Evolutionary conservation across 2,329 filamentous ascomycete genomes (phyloP), one percentile per base, ranked within the genome.

Genomic region (Albifimbria verrucaria): DNA sequence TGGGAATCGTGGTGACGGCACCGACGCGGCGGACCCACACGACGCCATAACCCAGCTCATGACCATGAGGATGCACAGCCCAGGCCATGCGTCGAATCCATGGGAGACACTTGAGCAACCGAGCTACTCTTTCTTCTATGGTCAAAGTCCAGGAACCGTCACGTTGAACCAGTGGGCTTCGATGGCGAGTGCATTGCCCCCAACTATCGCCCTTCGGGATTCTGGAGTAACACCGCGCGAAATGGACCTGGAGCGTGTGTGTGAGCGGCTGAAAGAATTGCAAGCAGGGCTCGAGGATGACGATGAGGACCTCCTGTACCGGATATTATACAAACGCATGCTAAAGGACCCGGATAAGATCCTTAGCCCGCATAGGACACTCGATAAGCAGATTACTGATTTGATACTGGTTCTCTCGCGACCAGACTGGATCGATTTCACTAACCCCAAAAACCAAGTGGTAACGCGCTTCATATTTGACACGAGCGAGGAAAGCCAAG

Each of bases 81-180:
- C 67, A 0, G 72, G 71, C 4, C 62, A 70, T 17, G 72, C 80
- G 44, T 64, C 66, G 3, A 66, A 74, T 54, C 86, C 85, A 2
- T 90, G 85, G 88, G 81, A 87, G 56, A 86, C 87, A 1, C 74
- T 91, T 23, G 88, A 92, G 64, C 87, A 90, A 62, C 88, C 88
- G 4, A 89, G 86, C 65, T 84, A 85, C 68, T 78, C 83, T 1
- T 89, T 88, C 65, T 81, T 79, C 58, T 87, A 83, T 66, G 88
- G 88, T 12, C 73, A 75, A 48, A 76, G 81, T 21, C 83, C 87
- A 0, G 88, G 88, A 6, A 91, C 88, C 1, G 81, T 88, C 49
- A 90, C 87, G 0, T 72, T 92, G 49, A 90, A 88, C 60, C 81
- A 85, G 57, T 90, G 86, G 81, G 80, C 82, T 12, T 77, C 80